Base-by-base conservation (phyloP, 1,284 basidiomycete genomes). In the Sutorius eximius region DNA sequence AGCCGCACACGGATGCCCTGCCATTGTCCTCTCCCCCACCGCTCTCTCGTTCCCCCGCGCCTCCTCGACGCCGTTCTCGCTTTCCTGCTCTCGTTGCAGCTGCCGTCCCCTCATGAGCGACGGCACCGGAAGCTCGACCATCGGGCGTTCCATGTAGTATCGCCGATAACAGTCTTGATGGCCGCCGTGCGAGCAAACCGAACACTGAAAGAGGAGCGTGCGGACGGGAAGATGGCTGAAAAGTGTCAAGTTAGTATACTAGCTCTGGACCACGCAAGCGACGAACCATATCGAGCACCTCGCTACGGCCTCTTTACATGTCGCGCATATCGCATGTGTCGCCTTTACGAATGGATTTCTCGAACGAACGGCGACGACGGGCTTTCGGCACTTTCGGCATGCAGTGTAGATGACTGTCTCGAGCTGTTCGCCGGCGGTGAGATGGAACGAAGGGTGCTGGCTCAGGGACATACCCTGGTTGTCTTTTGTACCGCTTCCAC, bases 121-220 rank as follows among this genome's bases (percentile, higher is more conserved):
- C 24, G 64, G 50, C 16, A 58, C 40, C 5, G 55, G 42, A 18
- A 84, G 63, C 16, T 77, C 74, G 13, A 77, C 69, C 76, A 83
- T 76, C 0, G 83, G 80, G 30, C 78, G 77, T 34, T 76, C 72
- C 57, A 77, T 70, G 62, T 88, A 88, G 62, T 83, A 89, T 30
- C 75, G 73, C 41, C 80, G 77, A 63, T 89, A 90, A 68, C 89
- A 91, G 22, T 79, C 76, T 60, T 86, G 83, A 61, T 91, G 89
- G 0, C 89, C 89, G 0, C 89, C 89, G 59, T 91, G 89, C 45
- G 80, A 74, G 65, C 89, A 91, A 7, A 87, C 71, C 1, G 85
- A 77, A 67, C 89, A 91, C 49, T 85, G 82, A 62, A 90, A 85
- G 5, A 88, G 70, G 4, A 89, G 72, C 0, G 80, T 74, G 33